Evolutionary conservation across 2,329 filamentous ascomycete species (phyloP), one percentile per base, ranked within the genome.

Genomic region (Emmonsiellopsis sp.): DNA sequence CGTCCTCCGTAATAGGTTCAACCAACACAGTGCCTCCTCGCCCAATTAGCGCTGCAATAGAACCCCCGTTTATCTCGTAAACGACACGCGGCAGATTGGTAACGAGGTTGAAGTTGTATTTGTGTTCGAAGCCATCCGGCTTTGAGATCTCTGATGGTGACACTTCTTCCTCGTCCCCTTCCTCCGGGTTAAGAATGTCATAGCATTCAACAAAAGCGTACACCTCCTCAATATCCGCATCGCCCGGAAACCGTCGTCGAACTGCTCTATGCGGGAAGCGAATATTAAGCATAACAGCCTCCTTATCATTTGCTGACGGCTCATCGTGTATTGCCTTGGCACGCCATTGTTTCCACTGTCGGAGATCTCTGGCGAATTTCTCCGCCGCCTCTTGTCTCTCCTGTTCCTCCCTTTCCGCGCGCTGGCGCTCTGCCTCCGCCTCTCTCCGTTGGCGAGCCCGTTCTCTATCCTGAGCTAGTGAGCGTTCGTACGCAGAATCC

Each of bases 201-300:
- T 90, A 85, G 71, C 92, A 97, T 66, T 98, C 93, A 2, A 97
- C 90, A 71, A 95, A 96, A 0, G 92, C 93, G 69, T 97, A 97
- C 5, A 98, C 73, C 63, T 96, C 90, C 66, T 97, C 92, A 38
- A 97, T 75, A 2, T 80, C 77, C 0, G 87, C 82, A n/a, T 82
- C 76, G 1, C 79, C 75, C 0, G 76, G 69, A 67, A 98, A 97
- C 49, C 81, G 81, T 42, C 92, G 80, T 38, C 92, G 80, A 53
- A 95, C 81, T 2, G 95, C 80, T 42, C 91, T 79, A 48, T 89
- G 85, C 0, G 77, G 74, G 62, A 85, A 70, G 11, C 82, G 76
- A 30, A 86, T 70, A 58, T 79, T 82, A 50, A 86, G 76, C n/a
- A 90, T 82, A 15, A 95, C 87, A 0, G 84, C 78, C 54, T 87